phyloP scores from a whole-genome alignment of 2,329 filamentous ascomycete species.

The Alternaria sp. region DNA sequence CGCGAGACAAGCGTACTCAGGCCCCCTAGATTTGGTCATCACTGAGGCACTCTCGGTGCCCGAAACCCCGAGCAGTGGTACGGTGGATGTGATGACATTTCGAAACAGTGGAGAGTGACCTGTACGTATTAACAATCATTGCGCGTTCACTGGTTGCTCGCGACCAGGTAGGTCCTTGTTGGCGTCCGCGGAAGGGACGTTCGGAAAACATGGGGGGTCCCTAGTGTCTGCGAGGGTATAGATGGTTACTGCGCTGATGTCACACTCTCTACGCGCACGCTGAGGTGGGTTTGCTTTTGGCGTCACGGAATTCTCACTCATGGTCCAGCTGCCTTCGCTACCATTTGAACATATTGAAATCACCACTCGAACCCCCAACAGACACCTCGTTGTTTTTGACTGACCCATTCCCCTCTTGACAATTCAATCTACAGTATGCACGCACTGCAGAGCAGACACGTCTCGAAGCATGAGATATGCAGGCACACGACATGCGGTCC shows the following conservation, averaged over 20 bases:
- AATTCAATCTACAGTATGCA: not conserved
- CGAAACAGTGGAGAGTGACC: not conserved
- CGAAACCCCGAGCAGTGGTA: not conserved
- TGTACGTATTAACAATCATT: not conserved
- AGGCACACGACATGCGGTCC: not conserved
- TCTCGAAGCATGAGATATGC: not conserved
- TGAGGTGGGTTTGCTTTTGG: too few relatives aligned
- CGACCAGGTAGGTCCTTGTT: fast-evolving
- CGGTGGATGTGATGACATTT: not conserved
- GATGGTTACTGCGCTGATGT: too few relatives aligned
- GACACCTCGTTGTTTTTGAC: not conserved
- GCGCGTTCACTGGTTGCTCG: not conserved
- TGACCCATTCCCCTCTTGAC: not conserved
- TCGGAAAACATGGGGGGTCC: fast-evolving
- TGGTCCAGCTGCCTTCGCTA: too few relatives aligned
- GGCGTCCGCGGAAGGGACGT: not conserved
- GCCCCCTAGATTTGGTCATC: not conserved
- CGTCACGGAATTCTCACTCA: too few relatives aligned
- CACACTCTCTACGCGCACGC: too few relatives aligned
- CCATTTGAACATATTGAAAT: too few relatives aligned
- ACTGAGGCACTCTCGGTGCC: not conserved
- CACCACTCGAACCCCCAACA: too few relatives aligned
- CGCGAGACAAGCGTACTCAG: not conserved
- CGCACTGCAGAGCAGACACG: too few relatives aligned
- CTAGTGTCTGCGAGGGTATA: not conserved